Percentiles rank a stretch among this genome's conserved stretches.
Evolutionary conservation across 495 filamentous ascomycete genomes (phyloP).

Genomic region (Aspergillus coremiiformis): DNA sequence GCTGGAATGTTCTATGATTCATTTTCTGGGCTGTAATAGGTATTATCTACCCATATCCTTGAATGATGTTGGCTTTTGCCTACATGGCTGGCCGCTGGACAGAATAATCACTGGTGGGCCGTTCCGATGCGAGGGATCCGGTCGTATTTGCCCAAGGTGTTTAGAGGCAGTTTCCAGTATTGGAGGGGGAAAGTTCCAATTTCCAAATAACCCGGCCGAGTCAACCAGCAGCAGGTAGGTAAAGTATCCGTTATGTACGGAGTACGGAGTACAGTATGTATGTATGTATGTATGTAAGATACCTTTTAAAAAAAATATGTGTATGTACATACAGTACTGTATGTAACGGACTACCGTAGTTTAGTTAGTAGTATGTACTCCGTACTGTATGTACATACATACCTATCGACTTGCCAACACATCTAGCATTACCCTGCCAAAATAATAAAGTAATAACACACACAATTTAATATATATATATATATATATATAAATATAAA

Average conservation of each 20-base stretch:
- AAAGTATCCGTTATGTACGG: too few species aligned
- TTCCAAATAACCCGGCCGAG: neutral
- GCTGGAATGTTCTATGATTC: neutral
- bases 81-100: neutral
- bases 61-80: neutral
- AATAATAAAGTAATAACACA: neutral
- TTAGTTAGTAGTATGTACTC: neutral
- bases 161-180: too few species aligned
- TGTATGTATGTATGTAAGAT: neutral
- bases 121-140: slow-evolving; percentile 5
- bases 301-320: neutral
- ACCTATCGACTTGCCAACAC: neutral
- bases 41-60: neutral
- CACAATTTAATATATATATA: neutral
- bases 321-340: too few species aligned
- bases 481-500: neutral
- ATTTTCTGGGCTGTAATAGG: neutral
- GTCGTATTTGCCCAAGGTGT: neutral
- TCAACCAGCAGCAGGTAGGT: too few species aligned
- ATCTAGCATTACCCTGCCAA: neutral
- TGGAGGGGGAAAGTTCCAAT: neutral
- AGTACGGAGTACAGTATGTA: too few species aligned
- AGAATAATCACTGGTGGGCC: slow-evolving; percentile 6
- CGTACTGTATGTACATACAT: neutral
- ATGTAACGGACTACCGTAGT: too few species aligned